Evolutionary conservation across 768 basidiomycete genomes (phyloP).

Genomic region (Hebeloma cylindrosporum): DNA sequence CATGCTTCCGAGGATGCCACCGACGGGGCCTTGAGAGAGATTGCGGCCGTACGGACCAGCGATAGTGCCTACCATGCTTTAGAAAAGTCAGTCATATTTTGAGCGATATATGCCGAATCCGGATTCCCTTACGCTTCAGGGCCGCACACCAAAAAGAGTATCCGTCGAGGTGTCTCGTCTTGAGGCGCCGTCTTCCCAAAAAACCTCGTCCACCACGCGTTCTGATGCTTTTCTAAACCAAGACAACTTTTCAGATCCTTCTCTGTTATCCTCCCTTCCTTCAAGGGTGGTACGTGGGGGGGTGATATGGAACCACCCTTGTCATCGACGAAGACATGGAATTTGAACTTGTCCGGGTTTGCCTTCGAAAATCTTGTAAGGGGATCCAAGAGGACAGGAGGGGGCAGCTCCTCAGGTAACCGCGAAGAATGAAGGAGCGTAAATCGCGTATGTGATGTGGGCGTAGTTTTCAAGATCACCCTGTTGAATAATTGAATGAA

Average conservation of each 20-base stretch:
- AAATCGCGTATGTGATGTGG: constrained; percentile 49
- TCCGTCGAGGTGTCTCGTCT: constrained; percentile 33
- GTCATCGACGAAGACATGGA: constrained; percentile 68
- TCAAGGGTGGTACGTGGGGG: constrained; percentile 26
- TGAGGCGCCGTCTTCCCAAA: constrained; percentile 23
- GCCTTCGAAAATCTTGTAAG: constrained; percentile 47
- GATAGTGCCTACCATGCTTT: constrained; percentile 73
- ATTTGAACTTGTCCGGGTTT: constrained; percentile 54
- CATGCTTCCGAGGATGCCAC: constrained; percentile 63
- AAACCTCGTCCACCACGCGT: constrained; percentile 38
- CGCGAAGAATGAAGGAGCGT: constrained; percentile 74
- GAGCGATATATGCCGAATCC: constrained; percentile 1
- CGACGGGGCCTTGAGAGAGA: constrained; percentile 70
- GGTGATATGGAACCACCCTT: constrained; percentile 26
- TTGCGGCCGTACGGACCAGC: constrained; percentile 78
- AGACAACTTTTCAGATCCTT: constrained; percentile 45
- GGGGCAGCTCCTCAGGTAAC: constrained; percentile 64
- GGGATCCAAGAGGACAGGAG: constrained; percentile 55
- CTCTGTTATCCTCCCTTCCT: constrained; percentile 56
- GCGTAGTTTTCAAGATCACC: constrained; percentile 40
- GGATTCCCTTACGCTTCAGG: constrained; percentile 71
- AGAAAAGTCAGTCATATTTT: constrained; percentile 7
- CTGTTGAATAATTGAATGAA: constrained; percentile 75
- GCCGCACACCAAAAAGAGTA: constrained; percentile 77
- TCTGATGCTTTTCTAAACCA: constrained; percentile 22